Conservation (phyloP, 169 alveolate genomes). For the Cytauxzoon felis region DNA sequence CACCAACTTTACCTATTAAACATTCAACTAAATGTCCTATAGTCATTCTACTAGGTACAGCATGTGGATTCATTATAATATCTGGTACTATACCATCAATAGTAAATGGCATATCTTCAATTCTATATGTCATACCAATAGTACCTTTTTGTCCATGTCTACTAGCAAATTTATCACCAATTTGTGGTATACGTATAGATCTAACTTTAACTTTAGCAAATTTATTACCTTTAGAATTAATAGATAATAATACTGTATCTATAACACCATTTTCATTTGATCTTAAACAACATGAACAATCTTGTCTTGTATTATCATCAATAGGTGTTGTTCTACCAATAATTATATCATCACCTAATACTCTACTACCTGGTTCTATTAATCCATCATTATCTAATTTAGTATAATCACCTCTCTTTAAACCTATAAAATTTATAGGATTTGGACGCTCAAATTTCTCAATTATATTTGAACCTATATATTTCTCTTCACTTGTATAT, state of each 20-base stretch:
- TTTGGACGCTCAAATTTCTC: conserved; percentile 92
- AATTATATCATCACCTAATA: conserved; percentile 96
- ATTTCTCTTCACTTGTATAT: conserved; percentile 92
- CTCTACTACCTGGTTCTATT: conserved; percentile 96
- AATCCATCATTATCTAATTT: conserved; percentile 96
- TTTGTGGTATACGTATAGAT: conserved; percentile 92
- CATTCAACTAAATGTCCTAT: conserved; percentile 99
- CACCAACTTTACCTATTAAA: conserved; percentile 93
- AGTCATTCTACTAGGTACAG: conserved; percentile 99
- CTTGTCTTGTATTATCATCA: conserved; percentile 80
- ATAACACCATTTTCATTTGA: conserved; percentile 93
- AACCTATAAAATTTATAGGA: conserved; percentile 77
- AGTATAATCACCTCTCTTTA: conserved; percentile 91
- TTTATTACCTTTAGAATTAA: conserved; percentile 91
- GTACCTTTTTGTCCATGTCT: conserved; percentile 99
- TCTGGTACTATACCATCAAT: conserved; percentile 98
- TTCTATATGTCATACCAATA: conserved; percentile 97
- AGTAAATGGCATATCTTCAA: conserved; percentile 98
- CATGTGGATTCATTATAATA: conserved; percentile 99
- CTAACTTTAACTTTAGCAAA: conserved; percentile 96
- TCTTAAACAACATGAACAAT: conserved; percentile 90
- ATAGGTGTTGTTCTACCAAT: conserved; percentile 96
- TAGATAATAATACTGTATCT: conserved; percentile 94
- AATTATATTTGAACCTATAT: conserved; percentile 82
- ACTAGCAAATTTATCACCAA: conserved; percentile 99